Base-by-base conservation (phyloP, 441 rosid species). In the Brassica balearica region DNA sequence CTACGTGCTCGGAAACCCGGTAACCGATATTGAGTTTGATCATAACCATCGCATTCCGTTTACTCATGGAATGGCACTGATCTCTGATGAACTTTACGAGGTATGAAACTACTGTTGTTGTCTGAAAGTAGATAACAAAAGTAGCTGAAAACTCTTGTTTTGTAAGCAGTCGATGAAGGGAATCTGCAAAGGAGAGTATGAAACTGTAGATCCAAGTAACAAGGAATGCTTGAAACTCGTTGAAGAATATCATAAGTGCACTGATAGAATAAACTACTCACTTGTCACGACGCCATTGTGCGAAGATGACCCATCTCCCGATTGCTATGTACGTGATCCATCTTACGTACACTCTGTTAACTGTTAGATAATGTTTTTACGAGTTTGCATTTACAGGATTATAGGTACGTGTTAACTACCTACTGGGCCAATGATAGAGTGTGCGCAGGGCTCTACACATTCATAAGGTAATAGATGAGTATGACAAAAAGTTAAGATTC, bases 41-140 rank as follows among this genome's bases (percentile, higher is more conserved):
- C 0, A 0, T 19, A 85, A 86, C 74, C 48, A 77, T 2, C 65
- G 17, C 7, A 53, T 89, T 76, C 85, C 85, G 36, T 89, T 48
- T 80, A 82, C 83, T 53, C 84, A 87, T 77, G 86, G 89, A 66
- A 89, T 89, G 92, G 88, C 74, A 65, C 84, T 89, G 12, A 89
- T 89, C 59, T 89, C 91, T 3, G 85, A 89, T 67, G 91, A 87
- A 68, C 88, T 87, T 55, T 82, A 85, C 63, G 78, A 82, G 84
- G 90, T 85, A 76, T 2, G n/a, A 19, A 6, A 59, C 58, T 20
- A 2, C 20, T 25, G 20, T 41, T 25, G 20, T 41, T 59, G 46
- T 64, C 71, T 55, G 48, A 56, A 71, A 29, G 19, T 6, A n/a
- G 17, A 27, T 25, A 25, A 11, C 65, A 58, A 60, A 60, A n/a